Evolutionary conservation across 164 flowering plant genomes (phyloP), one percentile per base, ranked within the genome.

Genomic region (Vitis amurensis): DNA sequence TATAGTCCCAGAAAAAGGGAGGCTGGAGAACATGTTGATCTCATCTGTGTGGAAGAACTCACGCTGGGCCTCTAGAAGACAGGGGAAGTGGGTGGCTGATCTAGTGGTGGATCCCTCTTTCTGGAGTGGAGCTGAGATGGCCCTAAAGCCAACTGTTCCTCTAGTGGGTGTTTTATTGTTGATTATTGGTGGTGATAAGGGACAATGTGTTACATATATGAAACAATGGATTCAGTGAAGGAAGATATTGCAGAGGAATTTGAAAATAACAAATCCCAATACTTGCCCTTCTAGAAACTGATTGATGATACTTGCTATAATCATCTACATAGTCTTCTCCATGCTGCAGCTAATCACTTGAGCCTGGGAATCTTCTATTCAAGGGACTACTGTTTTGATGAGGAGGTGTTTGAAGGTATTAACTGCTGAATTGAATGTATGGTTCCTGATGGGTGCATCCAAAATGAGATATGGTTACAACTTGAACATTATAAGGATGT

Each of bases 191-290:
- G 76, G 74, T 55, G 66, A 64, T 49, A 78, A 73, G 52, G 84
- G 81, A 27, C 78, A 74, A 66, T 82, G 50, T 91, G 86, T 19
- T 81, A 63, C 79, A 82, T 92, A 66, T 92, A 92, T 51, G 93
- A 92, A 71, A 81, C 89, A 2, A 84, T 88, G 78, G 97, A 90
- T 71, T 89, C 85, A 60, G 85, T 69, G 10, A 92, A 92, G 68
- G 94, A 90, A 67, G 73, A 74, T 0, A 86, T 92, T 44, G 68
- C 73, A 68, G 61, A 66, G 60, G 85, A 78, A 56, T 77, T 83
- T 12, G 68, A 72, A 16, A 37, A 62, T 63, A 78, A 75, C 60
- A 71, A 75, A 73, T 13, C 74, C 30, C 65, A 68, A 31, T 86
- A 85, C 72, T 16, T 23, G 53, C 82, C 82, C 1, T 64, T 82